These are phyloP conservation scores for Canavalia ensiformis DNA, from an alignment of 306 rosid genomes.

Conservation along the genomic window DNA sequence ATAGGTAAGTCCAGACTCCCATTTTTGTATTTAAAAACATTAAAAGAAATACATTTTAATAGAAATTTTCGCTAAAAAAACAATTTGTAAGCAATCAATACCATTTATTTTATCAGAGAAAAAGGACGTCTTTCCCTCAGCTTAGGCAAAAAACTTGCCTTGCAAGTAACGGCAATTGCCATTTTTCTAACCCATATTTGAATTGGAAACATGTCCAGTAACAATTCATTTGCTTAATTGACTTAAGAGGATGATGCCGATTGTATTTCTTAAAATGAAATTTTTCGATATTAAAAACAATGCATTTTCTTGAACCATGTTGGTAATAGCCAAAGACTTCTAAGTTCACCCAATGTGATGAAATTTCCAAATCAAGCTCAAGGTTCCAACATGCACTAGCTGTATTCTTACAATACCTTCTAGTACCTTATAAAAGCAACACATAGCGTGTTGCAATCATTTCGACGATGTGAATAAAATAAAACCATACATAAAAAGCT, in stretches of 20 bases:
- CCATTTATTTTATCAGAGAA: background rate
- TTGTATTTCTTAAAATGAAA: constrained; percentile 18
- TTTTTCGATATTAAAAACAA: background rate
- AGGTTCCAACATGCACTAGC: constrained; percentile 28
- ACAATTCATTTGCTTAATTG: constrained; percentile 7
- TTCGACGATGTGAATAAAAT: constrained; percentile 37
- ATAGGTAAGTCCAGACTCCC: no score
- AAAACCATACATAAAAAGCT: constrained; percentile 12
- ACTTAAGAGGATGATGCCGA: background rate
- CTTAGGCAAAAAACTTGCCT: background rate
- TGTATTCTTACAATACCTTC: constrained; percentile 38
- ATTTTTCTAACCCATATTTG: background rate
- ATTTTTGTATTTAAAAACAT: no score
- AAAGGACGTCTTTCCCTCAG: background rate
- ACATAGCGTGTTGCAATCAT: constrained; percentile 28
- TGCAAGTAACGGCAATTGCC: background rate
- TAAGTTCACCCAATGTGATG: constrained; percentile 14
- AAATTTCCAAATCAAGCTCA: constrained; percentile 31
- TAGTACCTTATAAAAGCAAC: constrained; percentile 22
- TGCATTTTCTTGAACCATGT: constrained; percentile 21
- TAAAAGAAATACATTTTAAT: no score
- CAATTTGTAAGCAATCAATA: no score
- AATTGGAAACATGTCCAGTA: constrained; percentile 6
- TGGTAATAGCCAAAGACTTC: constrained; percentile 11
- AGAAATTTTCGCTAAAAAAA: no score